Evolutionary conservation across 139 green algal genomes (phyloP).

Genomic region (Astrephomene gubernaculifera): DNA sequence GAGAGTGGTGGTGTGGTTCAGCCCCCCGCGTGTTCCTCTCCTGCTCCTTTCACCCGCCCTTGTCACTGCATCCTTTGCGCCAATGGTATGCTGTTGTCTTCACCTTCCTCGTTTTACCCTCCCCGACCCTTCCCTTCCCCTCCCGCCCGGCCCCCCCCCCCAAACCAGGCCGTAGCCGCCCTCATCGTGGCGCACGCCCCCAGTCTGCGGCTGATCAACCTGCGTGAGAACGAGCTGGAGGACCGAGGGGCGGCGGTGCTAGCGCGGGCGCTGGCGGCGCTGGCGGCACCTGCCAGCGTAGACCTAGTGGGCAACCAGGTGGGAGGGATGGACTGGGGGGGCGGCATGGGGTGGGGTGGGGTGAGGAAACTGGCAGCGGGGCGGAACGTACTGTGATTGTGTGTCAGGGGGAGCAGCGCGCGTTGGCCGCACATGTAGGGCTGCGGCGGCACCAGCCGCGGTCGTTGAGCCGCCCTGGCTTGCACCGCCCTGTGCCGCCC

Average conservation of each 20-base stretch:
- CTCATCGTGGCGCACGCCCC: slow-evolving; percentile 60
- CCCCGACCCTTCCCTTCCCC: too few relatives aligned
- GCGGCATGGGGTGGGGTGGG: background rate
- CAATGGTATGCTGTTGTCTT: too few relatives aligned
- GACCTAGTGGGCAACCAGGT: slow-evolving; percentile 82
- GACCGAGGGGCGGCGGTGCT: slow-evolving; percentile 76
- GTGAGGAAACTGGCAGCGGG: background rate
- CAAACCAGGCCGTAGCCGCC: slow-evolving; percentile 57
- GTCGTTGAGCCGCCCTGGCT: too few relatives aligned
- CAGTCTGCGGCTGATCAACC: slow-evolving; percentile 70
- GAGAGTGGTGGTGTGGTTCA: background rate
- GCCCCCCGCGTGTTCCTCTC: too few relatives aligned
- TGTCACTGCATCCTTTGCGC: too few relatives aligned
- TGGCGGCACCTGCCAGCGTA: slow-evolving; percentile 51
- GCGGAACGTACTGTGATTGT: too few relatives aligned
- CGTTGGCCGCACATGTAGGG: too few relatives aligned
- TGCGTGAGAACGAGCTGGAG: slow-evolving; percentile 94
- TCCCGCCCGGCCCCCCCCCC: background rate
- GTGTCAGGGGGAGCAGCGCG: too few relatives aligned
- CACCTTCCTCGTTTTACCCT: too few relatives aligned
- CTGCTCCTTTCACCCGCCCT: too few relatives aligned
- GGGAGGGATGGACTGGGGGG: background rate
- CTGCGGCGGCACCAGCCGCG: too few relatives aligned
- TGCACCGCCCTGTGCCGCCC: too few relatives aligned
- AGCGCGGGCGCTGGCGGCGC: slow-evolving; percentile 43